phyloP scores from a whole-genome alignment of 139 green algal species.

The Monoraphidium neglectum region DNA sequence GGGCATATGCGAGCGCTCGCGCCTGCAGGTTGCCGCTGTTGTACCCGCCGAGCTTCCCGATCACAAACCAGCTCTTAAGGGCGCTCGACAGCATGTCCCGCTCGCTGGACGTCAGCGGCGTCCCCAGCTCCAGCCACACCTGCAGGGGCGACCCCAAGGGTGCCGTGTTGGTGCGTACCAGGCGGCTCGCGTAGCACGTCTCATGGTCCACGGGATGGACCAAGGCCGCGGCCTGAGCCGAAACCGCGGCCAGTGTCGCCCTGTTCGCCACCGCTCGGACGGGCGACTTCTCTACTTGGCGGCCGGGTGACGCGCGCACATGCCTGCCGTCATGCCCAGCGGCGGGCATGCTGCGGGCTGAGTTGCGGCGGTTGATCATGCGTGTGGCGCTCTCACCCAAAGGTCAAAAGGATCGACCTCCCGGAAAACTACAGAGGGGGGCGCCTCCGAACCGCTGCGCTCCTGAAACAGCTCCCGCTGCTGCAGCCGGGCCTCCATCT shows the following conservation, averaged over 20 bases:
- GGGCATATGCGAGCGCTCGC: too few species aligned
- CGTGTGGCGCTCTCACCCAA: slow-evolving; percentile 46
- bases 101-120: slow-evolving; percentile 38
- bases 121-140: slow-evolving; percentile 62
- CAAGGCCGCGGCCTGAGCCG: neutral
- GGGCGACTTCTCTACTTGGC: neutral
- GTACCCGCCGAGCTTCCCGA: slow-evolving; percentile 88
- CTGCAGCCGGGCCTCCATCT: slow-evolving; percentile 31
- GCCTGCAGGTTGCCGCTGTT: slow-evolving; percentile 88
- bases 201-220: neutral
- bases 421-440: slow-evolving; percentile 51
- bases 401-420: slow-evolving; percentile 67
- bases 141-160: slow-evolving; percentile 27
- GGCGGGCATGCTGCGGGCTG: neutral
- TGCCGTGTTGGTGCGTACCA: neutral
- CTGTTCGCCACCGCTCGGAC: neutral
- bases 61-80: slow-evolving; percentile 82
- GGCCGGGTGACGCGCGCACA: neutral
- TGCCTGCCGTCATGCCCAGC: neutral
- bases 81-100: slow-evolving; percentile 64
- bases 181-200: neutral
- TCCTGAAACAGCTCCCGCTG: slow-evolving; percentile 1
- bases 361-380: neutral
- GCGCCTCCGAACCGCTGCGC: slow-evolving; percentile 30
- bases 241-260: neutral